Evolutionary conservation across 2,329 filamentous ascomycete species (phyloP).

Genomic region (Fusarium stilboides): DNA sequence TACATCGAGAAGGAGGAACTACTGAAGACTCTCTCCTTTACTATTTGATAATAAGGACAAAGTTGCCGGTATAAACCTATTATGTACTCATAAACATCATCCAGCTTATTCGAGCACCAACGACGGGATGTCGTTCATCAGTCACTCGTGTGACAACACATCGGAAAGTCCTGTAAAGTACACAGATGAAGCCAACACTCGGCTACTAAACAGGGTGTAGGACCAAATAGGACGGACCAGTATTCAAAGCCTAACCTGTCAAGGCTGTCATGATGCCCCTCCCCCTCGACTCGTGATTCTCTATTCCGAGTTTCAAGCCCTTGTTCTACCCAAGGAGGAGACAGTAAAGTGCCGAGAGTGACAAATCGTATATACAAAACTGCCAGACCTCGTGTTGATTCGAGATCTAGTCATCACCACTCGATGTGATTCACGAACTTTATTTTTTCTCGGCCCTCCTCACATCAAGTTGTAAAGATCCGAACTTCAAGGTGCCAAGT

Average conservation of each 20-base stretch:
- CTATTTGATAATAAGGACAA: too few relatives aligned
- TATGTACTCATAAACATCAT: too few relatives aligned
- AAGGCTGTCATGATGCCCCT: slow-evolving; percentile 21
- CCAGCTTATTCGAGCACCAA: too few relatives aligned
- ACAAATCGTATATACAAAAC: background rate
- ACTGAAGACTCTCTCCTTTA: too few relatives aligned
- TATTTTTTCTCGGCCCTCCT: slow-evolving; percentile 12
- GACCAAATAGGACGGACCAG: slow-evolving; percentile 12
- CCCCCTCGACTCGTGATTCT: slow-evolving; percentile 20
- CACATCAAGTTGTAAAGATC: slow-evolving; percentile 14
- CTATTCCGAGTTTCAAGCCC: slow-evolving; percentile 14
- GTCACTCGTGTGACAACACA: too few relatives aligned
- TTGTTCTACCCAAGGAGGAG: slow-evolving; percentile 12
- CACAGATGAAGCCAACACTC: background rate
- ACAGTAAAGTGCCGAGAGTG: slow-evolving; percentile 4
- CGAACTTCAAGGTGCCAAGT: background rate
- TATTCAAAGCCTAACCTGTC: slow-evolving; percentile 6
- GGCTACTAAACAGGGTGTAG: background rate
- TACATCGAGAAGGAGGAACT: too few relatives aligned
- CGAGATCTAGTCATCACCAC: background rate
- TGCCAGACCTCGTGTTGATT: slow-evolving; percentile 2
- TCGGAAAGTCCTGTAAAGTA: too few relatives aligned
- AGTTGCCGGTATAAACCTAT: too few relatives aligned
- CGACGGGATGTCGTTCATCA: too few relatives aligned
- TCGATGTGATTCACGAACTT: background rate